These are phyloP conservation scores for Paraurostyla sp. DNA, from an alignment of 73 alveolate genomes.

Conservation along the genomic window DNA sequence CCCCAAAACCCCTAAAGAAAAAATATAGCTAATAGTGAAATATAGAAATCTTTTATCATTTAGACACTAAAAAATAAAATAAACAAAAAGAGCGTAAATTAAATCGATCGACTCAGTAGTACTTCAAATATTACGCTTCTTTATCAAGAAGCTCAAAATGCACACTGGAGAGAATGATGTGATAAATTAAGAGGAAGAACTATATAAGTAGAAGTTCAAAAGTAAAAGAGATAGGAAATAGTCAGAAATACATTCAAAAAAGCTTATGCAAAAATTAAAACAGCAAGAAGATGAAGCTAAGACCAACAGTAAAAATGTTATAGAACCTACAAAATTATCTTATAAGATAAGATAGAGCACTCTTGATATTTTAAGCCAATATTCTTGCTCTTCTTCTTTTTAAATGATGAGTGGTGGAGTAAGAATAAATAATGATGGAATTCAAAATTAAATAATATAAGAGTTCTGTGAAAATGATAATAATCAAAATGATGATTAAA, in stretches of 20 bases:
- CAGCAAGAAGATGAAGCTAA: not conserved
- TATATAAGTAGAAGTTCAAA: not conserved
- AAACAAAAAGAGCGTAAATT: too few species aligned
- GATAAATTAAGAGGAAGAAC: conserved; percentile 10
- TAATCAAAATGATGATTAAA: not conserved
- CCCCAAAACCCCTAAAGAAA: too few species aligned
- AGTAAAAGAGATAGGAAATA: not conserved
- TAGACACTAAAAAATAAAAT: too few species aligned
- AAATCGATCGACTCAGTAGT: too few species aligned
- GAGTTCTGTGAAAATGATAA: not conserved
- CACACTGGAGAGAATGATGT: too few species aligned
- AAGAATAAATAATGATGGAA: not conserved
- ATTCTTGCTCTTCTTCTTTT: not conserved
- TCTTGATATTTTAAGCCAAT: not conserved
- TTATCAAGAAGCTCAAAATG: too few species aligned
- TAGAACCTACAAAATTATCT: not conserved
- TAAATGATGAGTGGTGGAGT: conserved; percentile 10
- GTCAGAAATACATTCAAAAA: not conserved
- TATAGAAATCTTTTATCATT: too few species aligned
- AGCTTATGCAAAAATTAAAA: not conserved
- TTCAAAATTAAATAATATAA: not conserved
- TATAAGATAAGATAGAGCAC: conserved; percentile 18
- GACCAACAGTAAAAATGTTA: not conserved
- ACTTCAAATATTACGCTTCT: too few species aligned
- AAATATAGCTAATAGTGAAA: too few species aligned